Percentiles rank a stretch among this genome's conserved stretches.
phyloP scores from a whole-genome alignment of 129 eudicot species.

The Oenanthe sinensis region DNA sequence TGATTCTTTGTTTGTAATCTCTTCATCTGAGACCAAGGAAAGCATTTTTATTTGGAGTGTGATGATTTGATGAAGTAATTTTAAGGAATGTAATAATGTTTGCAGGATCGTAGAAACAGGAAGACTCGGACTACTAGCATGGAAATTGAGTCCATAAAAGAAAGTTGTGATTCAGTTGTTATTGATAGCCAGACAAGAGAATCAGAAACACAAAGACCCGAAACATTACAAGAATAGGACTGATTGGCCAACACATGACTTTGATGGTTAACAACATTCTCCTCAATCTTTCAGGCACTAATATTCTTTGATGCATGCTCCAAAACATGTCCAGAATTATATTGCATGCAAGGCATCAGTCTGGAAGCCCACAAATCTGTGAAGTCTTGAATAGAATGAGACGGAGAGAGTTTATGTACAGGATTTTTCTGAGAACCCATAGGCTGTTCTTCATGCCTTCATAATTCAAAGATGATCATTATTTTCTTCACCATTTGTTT shows the following conservation, averaged over 20 bases:
- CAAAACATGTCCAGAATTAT: neutral
- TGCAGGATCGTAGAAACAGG: constrained; percentile 77
- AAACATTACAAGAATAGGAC: constrained; percentile 16
- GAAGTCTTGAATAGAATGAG: neutral
- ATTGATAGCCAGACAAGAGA: constrained; percentile 28
- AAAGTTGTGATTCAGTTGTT: constrained; percentile 42
- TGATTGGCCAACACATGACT: neutral
- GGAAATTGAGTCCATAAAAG: constrained; percentile 63
- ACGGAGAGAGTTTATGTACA: neutral
- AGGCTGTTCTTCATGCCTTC: neutral
- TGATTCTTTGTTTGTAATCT: neutral
- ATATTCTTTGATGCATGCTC: neutral
- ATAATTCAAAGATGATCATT: neutral
- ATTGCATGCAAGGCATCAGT: neutral
- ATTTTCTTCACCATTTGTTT: neutral
- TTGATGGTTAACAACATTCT: neutral
- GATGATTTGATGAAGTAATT: neutral
- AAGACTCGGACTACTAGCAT: constrained; percentile 71
- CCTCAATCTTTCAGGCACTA: neutral
- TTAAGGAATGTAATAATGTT: neutral
- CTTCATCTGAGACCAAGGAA: neutral
- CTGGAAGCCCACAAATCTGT: neutral
- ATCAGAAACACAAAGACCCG: constrained; percentile 24
- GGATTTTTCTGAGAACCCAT: neutral
- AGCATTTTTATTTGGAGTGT: neutral